Conservation (phyloP, 1,284 basidiomycete genomes). For the Austroboletus sp. region DNA sequence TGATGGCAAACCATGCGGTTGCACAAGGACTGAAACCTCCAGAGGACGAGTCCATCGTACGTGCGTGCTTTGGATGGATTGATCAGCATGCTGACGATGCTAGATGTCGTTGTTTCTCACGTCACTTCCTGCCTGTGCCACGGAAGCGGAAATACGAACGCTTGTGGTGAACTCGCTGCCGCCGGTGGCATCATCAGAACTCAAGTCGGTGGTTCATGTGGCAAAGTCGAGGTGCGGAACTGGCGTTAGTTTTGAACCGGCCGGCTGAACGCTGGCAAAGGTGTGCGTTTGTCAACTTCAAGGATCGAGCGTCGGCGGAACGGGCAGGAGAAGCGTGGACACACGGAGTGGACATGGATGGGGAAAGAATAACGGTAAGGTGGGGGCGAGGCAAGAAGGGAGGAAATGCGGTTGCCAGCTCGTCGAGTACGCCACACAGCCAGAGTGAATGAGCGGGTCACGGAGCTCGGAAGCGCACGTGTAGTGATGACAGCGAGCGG, state of each 20-base stretch:
- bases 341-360: constrained; percentile 80
- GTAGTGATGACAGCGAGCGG: constrained; percentile 25
- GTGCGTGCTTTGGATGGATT: constrained; percentile 30
- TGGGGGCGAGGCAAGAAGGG: constrained; percentile 75
- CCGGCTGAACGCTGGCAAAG: constrained; percentile 38
- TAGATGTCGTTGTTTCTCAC: constrained; percentile 91
- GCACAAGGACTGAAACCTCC: constrained; percentile 81
- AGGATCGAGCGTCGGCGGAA: constrained; percentile 74
- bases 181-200: constrained; percentile 55
- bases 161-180: constrained; percentile 68
- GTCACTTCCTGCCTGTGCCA: constrained; percentile 66
- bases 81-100: constrained; percentile 6
- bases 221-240: constrained; percentile 60
- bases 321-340: constrained; percentile 80
- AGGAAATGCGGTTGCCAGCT: constrained; percentile 6
- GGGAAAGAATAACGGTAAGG: constrained; percentile 67
- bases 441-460: too few species aligned
- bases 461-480: constrained; percentile 33
- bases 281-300: constrained; percentile 96
- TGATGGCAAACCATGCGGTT: constrained; percentile 68
- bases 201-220: constrained; percentile 84
- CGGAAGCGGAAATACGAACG: constrained; percentile 75
- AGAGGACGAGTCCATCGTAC: constrained; percentile 77
- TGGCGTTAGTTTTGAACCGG: neutral
- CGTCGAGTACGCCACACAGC: constrained; percentile 4